Evolutionary conservation across 2,329 filamentous ascomycete species (phyloP).

Genomic region (Fusarium papillatum): DNA sequence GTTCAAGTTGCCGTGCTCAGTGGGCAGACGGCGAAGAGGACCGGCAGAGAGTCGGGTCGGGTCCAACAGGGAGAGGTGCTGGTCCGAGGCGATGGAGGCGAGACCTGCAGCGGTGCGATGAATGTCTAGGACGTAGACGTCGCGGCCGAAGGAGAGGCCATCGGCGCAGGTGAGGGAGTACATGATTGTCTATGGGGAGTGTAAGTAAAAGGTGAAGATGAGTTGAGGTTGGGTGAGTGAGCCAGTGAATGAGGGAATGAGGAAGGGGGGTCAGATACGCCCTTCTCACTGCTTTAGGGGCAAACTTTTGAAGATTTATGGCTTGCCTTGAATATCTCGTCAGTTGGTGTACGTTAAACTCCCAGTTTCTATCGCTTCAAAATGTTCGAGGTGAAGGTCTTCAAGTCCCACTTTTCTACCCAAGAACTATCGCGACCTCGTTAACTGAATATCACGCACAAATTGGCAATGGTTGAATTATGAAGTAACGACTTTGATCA

Average conservation of each 20-base stretch:
- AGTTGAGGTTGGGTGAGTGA: background rate
- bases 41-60: slow-evolving; percentile 67
- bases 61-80: slow-evolving; percentile 77
- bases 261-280: no score
- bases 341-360: background rate
- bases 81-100: slow-evolving; percentile 77
- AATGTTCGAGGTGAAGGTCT: slow-evolving; percentile 32
- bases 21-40: slow-evolving; percentile 61
- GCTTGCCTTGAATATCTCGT: background rate
- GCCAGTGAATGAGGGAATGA: no score
- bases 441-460: slow-evolving; percentile 45
- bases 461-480: background rate
- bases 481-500: background rate
- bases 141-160: slow-evolving; percentile 47
- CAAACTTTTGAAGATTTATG: background rate
- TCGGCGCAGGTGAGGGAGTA: slow-evolving; percentile 51
- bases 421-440: slow-evolving; percentile 37
- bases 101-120: slow-evolving; percentile 64
- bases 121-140: slow-evolving; percentile 72
- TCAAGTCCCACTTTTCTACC: slow-evolving; percentile 38
- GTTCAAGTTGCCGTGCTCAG: slow-evolving; percentile 73
- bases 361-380: background rate
- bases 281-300: background rate
- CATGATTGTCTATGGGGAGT: slow-evolving; percentile 37
- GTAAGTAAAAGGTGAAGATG: slow-evolving; percentile 5